Evolutionary conservation across 768 basidiomycete species (phyloP).

Genomic region (Russula ochroleuca): DNA sequence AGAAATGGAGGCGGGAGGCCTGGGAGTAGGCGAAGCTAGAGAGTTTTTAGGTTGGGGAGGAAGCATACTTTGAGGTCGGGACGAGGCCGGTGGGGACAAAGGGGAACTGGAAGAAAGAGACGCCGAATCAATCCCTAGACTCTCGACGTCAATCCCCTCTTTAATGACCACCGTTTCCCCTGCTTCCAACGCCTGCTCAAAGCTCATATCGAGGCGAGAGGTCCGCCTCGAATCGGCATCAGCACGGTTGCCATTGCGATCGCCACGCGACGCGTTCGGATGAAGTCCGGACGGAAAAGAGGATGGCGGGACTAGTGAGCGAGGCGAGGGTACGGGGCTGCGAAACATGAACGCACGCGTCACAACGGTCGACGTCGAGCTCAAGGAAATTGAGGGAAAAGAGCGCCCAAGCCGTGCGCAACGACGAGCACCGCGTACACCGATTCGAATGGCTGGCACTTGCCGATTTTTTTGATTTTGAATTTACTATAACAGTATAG

Average conservation of each 20-base stretch:
- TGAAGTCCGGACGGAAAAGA: conserved; percentile 51
- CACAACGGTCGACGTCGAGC: conserved; percentile 26
- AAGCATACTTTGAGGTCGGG: conserved; percentile 35
- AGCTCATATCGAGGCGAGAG: conserved; percentile 76
- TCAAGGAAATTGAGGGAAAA: background rate
- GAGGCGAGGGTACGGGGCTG: conserved; percentile 38
- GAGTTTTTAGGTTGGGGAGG: conserved; percentile 43
- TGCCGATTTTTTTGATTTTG: conserved; percentile 13
- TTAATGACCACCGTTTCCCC: conserved; percentile 65
- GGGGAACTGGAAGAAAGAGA: conserved; percentile 34
- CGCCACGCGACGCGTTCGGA: conserved; percentile 51
- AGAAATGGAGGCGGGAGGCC: conserved; percentile 32
- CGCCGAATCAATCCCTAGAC: conserved; percentile 53
- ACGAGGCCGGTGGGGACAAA: conserved; percentile 31
- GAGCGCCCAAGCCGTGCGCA: background rate
- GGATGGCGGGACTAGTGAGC: conserved; percentile 43
- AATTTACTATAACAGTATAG: conserved; percentile 19
- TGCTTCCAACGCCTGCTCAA: conserved; percentile 67
- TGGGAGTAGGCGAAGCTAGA: conserved; percentile 33
- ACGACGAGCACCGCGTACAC: conserved; percentile 2
- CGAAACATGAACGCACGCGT: conserved; percentile 67
- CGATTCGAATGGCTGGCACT: background rate
- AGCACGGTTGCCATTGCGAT: conserved; percentile 37
- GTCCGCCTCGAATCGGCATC: conserved; percentile 44
- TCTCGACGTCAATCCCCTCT: conserved; percentile 66